Evolutionary conservation across 805 yeast species (phyloP), one percentile per base, ranked within the genome.

Genomic region (Wickerhamomyces rabaulensis): DNA sequence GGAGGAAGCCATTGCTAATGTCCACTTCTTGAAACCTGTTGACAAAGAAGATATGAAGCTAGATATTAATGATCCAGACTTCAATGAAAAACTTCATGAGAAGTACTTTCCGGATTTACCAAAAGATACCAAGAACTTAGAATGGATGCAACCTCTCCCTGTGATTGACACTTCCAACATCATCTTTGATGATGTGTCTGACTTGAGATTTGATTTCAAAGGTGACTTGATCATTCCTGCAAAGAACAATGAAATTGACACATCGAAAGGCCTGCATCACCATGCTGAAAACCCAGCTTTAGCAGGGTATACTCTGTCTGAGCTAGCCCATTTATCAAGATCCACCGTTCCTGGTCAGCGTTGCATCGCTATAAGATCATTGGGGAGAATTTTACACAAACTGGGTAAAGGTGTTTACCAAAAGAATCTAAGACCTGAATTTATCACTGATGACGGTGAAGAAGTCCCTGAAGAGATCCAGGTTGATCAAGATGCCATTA

Each of bases 61-160:
- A 29, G 90, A 87, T 54, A 63, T 87, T 6, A 71, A 85, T 57
- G 96, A 85, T 63, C 94, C 95, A 1, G 74, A 83, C 10, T 91
- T 91, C 62, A 76, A 81, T 53, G 82, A 82, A 23, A 84, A 89
- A 58, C 68, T 94, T 43, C 94, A 90, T 57, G 85, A 81, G 22
- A 87, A 86, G 59, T 92, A 80, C 66, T 94, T 82, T 66, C 97
- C 99, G 1, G 92, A 90, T 53, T 70, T 94, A 43, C 96, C 97
- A 2, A 80, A 73, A 41, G 96, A 94, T 53, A 77, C 87, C 0
- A 82, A 79, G 37, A 85, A 87, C 56, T 64, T 94, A 47, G 86
- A 90, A 49, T 94, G 99, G 99, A 91, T 91, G 96, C 76, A 83
- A 47, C 81, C 87, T 2, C 77, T 83, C 1, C 70, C 76, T 22